phyloP scores from a whole-genome alignment of 1,284 basidiomycete genomes.

The Pseudozyma sp. region DNA sequence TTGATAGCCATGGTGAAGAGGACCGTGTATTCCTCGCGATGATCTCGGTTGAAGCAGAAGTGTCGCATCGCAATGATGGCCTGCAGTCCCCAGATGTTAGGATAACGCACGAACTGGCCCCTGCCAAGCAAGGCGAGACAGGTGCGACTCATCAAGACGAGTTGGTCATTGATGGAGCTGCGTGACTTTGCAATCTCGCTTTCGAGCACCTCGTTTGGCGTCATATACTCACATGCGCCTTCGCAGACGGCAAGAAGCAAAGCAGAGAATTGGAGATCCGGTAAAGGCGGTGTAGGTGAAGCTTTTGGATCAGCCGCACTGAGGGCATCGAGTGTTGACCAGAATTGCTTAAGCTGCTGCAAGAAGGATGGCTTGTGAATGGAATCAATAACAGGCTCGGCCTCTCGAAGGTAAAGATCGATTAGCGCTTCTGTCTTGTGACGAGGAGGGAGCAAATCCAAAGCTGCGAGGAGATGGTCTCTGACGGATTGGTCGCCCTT shows the following conservation, averaged over 20 bases:
- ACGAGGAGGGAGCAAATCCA: conserved; percentile 30
- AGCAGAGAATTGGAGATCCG: conserved; percentile 40
- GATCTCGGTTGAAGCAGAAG: conserved; percentile 44
- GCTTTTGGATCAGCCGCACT: background rate
- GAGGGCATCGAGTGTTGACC: conserved; percentile 18
- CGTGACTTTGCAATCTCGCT: conserved; percentile 36
- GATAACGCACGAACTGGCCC: conserved; percentile 32
- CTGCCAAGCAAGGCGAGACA: conserved; percentile 26
- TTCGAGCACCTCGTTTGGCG: conserved; percentile 42
- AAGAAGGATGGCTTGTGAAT: conserved; percentile 36
- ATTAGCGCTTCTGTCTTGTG: conserved; percentile 37
- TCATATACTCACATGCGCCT: conserved; percentile 49
- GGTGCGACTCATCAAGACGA: conserved; percentile 20
- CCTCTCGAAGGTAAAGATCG: conserved; percentile 38
- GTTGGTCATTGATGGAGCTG: conserved; percentile 32
- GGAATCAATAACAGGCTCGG: conserved; percentile 39
- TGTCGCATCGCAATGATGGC: conserved; percentile 42
- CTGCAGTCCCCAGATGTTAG: conserved; percentile 48
- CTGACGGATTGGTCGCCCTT: background rate
- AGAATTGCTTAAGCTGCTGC: conserved; percentile 33
- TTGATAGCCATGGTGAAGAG: conserved; percentile 43
- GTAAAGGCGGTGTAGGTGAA: conserved; percentile 3
- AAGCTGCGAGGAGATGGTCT: conserved; percentile 12
- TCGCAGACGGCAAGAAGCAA: conserved; percentile 45
- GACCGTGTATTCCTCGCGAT: conserved; percentile 38